Evolutionary conservation across 2,329 filamentous ascomycete genomes (phyloP).

Genomic region (Trichoderma sp.): DNA sequence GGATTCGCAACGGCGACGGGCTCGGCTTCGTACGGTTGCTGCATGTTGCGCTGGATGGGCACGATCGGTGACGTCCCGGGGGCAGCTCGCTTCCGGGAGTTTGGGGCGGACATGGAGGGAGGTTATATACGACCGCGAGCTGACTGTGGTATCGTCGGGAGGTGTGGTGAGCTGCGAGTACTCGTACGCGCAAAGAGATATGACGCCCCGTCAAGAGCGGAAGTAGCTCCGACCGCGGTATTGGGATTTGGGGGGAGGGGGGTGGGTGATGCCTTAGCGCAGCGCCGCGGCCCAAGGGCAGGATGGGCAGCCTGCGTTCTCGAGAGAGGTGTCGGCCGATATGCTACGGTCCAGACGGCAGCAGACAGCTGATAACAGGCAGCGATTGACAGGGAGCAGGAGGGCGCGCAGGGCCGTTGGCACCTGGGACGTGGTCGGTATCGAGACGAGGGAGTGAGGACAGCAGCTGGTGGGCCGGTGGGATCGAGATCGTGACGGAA

Average conservation of each 20-base stretch:
- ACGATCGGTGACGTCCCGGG: constrained; percentile 69
- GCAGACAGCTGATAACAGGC: background rate
- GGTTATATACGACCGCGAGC: constrained; percentile 12
- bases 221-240: background rate
- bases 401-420: constrained; percentile 8
- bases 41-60: constrained; percentile 55
- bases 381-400: background rate
- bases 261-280: constrained; percentile 14
- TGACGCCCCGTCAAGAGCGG: background rate
- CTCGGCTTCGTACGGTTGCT: constrained; percentile 50
- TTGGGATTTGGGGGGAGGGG: background rate
- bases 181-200: background rate
- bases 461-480: background rate
- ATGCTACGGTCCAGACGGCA: background rate
- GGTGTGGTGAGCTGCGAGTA: background rate
- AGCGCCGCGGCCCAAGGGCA: constrained; percentile 21
- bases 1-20: constrained; percentile 50
- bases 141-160: background rate
- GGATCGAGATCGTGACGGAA: constrained; percentile 1
- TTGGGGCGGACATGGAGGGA: constrained; percentile 50
- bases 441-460: constrained; percentile 1
- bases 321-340: background rate
- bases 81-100: constrained; percentile 71
- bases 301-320: background rate
- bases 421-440: background rate